Evolutionary conservation across 192 early-diverging fungal genomes (phyloP).

Genomic region (Diversispora eburnea): DNA sequence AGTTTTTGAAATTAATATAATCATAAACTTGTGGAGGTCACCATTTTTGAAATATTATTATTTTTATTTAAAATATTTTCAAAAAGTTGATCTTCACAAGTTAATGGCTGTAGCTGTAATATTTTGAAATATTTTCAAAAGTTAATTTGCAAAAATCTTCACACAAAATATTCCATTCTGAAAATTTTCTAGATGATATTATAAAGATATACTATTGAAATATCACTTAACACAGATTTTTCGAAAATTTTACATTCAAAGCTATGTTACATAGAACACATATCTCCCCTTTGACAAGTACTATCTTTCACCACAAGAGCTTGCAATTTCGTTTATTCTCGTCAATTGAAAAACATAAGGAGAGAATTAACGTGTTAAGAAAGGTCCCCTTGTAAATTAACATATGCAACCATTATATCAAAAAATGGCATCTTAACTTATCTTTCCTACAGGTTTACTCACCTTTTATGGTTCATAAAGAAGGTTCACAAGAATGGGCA

Average conservation of each 20-base stretch:
- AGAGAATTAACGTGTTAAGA: background rate
- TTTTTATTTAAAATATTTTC: too few species aligned
- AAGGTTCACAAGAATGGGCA: background rate
- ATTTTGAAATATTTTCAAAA: too few species aligned
- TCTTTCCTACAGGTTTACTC: conserved; percentile 12
- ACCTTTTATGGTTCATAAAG: background rate
- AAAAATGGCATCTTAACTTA: background rate
- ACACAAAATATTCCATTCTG: too few species aligned
- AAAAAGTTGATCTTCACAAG: too few species aligned
- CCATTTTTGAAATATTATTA: too few species aligned
- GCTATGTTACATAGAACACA: background rate
- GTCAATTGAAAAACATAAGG: background rate
- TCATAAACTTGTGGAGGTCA: too few species aligned
- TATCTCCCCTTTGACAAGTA: background rate
- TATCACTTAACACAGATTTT: too few species aligned
- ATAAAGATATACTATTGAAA: too few species aligned
- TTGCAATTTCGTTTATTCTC: background rate
- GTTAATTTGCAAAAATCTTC: too few species aligned
- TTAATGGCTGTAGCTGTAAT: too few species aligned
- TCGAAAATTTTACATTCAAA: background rate
- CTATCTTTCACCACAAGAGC: conserved; percentile 10
- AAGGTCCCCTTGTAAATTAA: background rate
- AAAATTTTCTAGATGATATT: too few species aligned
- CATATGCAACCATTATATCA: background rate
- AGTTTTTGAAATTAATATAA: too few species aligned